These are phyloP conservation scores for Cadophora sp. DNA, from an alignment of 2,329 filamentous ascomycete genomes.

Conservation along the genomic window DNA sequence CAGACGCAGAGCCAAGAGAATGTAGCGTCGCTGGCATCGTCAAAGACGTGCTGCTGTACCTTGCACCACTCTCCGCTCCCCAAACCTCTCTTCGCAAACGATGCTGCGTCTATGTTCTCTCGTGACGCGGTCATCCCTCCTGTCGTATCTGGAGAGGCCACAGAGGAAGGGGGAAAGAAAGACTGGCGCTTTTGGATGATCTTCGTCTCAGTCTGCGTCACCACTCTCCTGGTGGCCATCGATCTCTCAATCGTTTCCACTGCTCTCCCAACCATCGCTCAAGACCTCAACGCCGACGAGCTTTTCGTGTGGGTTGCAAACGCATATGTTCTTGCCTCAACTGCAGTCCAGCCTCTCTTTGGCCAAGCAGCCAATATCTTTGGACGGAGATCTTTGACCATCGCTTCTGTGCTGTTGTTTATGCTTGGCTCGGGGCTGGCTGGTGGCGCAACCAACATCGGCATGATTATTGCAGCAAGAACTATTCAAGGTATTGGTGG, in stretches of 20 bases:
- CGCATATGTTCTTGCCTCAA: slow-evolving; percentile 67
- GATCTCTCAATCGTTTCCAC: slow-evolving; percentile 62
- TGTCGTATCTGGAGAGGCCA: background rate
- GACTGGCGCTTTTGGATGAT: slow-evolving; percentile 34
- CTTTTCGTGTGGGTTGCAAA: slow-evolving; percentile 77
- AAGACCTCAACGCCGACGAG: slow-evolving; percentile 53
- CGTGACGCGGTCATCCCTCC: slow-evolving; percentile 5
- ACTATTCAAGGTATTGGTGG: slow-evolving; percentile 25
- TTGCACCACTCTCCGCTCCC: slow-evolving; percentile 23
- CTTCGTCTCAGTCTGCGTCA: slow-evolving; percentile 34
- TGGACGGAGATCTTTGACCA: slow-evolving; percentile 24
- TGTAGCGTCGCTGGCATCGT: slow-evolving; percentile 19
- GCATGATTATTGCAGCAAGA: slow-evolving; percentile 24
- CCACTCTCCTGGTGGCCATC: slow-evolving; percentile 36
- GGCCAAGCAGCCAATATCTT: slow-evolving; percentile 28
- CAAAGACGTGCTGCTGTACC: slow-evolving; percentile 25
- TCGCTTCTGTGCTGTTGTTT: slow-evolving; percentile 22
- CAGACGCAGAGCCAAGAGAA: slow-evolving; percentile 16
- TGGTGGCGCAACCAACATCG: slow-evolving; percentile 16
- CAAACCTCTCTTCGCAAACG: slow-evolving; percentile 23
- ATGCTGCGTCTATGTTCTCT: slow-evolving; percentile 15
- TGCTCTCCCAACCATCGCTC: slow-evolving; percentile 62
- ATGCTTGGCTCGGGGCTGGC: slow-evolving; percentile 22
- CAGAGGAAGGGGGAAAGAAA: slow-evolving; percentile 22
- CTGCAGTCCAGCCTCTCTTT: slow-evolving; percentile 23